A percentile compares a stretch with the other conserved stretches of the same genome.
Conservation (phyloP, 2,329 filamentous ascomycete species). For the Trichoderma cornu-damae region DNA sequence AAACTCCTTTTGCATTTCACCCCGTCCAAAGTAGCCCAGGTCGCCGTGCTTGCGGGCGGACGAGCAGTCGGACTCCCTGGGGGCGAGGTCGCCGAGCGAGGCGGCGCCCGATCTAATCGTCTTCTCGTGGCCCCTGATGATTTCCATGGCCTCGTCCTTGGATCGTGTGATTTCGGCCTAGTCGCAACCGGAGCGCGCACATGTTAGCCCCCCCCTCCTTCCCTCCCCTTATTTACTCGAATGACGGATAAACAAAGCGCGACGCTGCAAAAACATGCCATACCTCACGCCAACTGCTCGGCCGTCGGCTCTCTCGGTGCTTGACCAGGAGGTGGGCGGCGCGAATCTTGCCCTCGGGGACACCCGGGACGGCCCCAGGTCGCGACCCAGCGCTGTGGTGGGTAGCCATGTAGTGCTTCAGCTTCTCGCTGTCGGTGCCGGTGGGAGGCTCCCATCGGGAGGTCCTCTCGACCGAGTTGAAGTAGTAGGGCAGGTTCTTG, state of each 20-base stretch:
- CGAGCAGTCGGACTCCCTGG: slow-evolving; percentile 89
- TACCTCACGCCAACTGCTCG: slow-evolving; percentile 85
- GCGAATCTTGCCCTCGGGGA: slow-evolving; percentile 76
- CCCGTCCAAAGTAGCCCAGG: slow-evolving; percentile 86
- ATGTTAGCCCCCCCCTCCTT: not conserved
- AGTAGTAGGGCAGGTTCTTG: slow-evolving; percentile 98
- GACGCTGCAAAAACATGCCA: slow-evolving; percentile 20
- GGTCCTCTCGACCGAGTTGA: slow-evolving; percentile 79
- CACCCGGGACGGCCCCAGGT: slow-evolving; percentile 36
- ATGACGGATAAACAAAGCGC: too few relatives aligned
- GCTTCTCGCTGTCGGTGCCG: slow-evolving; percentile 82
- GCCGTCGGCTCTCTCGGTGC: slow-evolving; percentile 80
- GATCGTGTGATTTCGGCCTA: slow-evolving; percentile 75
- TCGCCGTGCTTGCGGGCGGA: slow-evolving; percentile 92
- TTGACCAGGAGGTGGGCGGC: slow-evolving; percentile 91
- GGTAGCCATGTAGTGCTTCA: slow-evolving; percentile 89
- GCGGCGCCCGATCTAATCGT: slow-evolving; percentile 67
- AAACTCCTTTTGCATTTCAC: slow-evolving; percentile 98
- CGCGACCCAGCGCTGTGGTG: slow-evolving; percentile 63
- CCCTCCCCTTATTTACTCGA: not conserved
- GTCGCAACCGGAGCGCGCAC: slow-evolving; percentile 6
- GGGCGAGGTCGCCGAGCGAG: slow-evolving; percentile 75
- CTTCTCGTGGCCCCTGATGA: slow-evolving; percentile 69
- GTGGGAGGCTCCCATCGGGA: slow-evolving; percentile 93
- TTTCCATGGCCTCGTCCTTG: slow-evolving; percentile 78